phyloP scores from a whole-genome alignment of 1,139 yeast species.

The Pichia sp. region DNA sequence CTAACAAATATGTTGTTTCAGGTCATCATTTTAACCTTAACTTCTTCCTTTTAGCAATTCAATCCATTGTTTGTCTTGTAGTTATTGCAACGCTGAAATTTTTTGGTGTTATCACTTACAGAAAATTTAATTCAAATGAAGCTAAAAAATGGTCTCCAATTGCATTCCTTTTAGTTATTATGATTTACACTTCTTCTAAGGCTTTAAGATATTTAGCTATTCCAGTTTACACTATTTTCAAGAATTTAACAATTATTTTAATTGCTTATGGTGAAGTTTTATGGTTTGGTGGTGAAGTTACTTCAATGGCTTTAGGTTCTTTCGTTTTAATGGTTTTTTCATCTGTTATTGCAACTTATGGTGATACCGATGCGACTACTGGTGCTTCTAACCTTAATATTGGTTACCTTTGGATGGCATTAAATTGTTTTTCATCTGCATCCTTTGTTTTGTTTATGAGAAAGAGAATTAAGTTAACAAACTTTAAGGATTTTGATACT shows the following conservation, averaged over 20 bases:
- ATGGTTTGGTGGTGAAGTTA: conserved; percentile 93
- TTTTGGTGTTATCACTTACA: conserved; percentile 72
- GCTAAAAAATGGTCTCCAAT: conserved; percentile 96
- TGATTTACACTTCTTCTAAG: conserved; percentile 96
- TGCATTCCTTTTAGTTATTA: conserved; percentile 76
- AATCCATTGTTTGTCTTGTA: conserved; percentile 72
- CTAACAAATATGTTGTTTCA: conserved; percentile 89
- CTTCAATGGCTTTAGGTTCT: conserved; percentile 84
- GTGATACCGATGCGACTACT: conserved; percentile 49
- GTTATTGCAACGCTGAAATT: conserved; percentile 68
- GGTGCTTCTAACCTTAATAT: conserved; percentile 50
- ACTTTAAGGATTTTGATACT: conserved; percentile 96
- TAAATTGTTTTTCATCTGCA: conserved; percentile 91
- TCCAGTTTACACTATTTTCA: conserved; percentile 96
- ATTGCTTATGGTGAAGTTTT: conserved; percentile 97
- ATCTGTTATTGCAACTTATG: conserved; percentile 88
- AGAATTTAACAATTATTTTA: conserved; percentile 90
- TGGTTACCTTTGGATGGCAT: conserved; percentile 96
- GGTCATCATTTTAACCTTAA: conserved; percentile 82
- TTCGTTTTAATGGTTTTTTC: conserved; percentile 89
- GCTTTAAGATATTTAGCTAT: conserved; percentile 87
- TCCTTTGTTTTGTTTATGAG: conserved; percentile 91
- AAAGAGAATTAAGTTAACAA: conserved; percentile 93
- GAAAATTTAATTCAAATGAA: conserved; percentile 79
- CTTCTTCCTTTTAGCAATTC: conserved; percentile 78